Percentiles rank a stretch among this genome's conserved stretches.
phyloP scores from a whole-genome alignment of 208 protist species.

The Lotmaria passim region DNA sequence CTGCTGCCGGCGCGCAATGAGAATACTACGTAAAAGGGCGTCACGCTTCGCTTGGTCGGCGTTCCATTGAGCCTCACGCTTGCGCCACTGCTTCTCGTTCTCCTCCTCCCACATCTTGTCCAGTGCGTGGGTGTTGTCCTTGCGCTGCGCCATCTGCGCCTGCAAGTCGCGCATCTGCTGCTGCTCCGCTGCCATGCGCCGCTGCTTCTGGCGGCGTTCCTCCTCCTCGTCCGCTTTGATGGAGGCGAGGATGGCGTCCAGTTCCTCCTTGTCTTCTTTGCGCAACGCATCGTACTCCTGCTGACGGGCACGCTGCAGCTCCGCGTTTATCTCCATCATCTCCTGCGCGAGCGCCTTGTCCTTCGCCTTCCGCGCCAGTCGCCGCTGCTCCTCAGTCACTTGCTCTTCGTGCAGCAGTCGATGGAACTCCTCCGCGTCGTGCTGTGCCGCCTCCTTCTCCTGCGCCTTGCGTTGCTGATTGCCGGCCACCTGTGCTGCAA shows the following conservation, averaged over 20 bases:
- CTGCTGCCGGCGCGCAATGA: constrained; percentile 80
- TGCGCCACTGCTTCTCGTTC: constrained; percentile 80
- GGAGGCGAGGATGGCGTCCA: constrained; percentile 65
- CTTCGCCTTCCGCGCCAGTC: constrained; percentile 35
- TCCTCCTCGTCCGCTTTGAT: constrained; percentile 58
- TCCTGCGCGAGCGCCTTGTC: constrained; percentile 55
- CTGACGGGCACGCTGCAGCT: constrained; percentile 64
- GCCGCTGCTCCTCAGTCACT: constrained; percentile 50
- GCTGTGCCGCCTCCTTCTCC: constrained; percentile 38
- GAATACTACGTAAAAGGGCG: constrained; percentile 64
- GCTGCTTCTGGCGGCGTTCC: constrained; percentile 45
- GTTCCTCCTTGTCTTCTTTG: constrained; percentile 67
- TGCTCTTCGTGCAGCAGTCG: constrained; percentile 77
- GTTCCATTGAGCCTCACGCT: constrained; percentile 76
- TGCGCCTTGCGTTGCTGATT: constrained; percentile 58
- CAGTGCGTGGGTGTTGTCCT: constrained; percentile 52
- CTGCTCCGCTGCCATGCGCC: constrained; percentile 33
- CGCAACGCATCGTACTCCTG: constrained; percentile 78
- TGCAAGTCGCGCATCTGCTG: constrained; percentile 60
- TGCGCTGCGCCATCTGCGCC: constrained; percentile 54
- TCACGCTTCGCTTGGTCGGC: constrained; percentile 70
- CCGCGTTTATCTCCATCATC: constrained; percentile 75
- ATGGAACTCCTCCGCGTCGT: constrained; percentile 71
- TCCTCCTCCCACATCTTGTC: constrained; percentile 86
- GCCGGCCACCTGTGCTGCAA: constrained; percentile 77